These are phyloP conservation scores for Neurospora sp. DNA, from an alignment of 495 filamentous ascomycete genomes.

Conservation along the genomic window DNA sequence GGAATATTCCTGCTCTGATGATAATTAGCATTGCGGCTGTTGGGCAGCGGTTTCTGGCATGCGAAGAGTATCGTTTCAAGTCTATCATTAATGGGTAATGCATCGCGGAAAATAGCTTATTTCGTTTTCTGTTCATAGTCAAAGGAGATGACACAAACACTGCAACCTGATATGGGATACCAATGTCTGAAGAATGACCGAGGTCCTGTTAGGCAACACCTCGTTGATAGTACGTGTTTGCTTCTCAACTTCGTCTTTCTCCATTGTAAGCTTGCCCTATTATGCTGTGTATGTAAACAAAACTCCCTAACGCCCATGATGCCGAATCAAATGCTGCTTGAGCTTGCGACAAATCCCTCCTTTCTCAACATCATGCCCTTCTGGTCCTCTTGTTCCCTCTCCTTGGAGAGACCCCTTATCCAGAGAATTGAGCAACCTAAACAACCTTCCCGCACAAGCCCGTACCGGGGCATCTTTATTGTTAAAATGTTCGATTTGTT, in stretches of 20 bases:
- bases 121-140: not conserved
- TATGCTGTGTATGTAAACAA: not conserved
- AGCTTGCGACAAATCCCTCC: not conserved
- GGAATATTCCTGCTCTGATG: not conserved
- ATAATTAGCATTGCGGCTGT: not conserved
- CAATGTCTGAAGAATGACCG: not conserved
- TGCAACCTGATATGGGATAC: not conserved
- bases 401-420: not conserved
- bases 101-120: not conserved
- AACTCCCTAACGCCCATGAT: not conserved
- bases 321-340: not conserved
- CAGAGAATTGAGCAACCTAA: not conserved
- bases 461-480: slow-evolving; percentile 30
- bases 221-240: not conserved
- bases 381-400: not conserved
- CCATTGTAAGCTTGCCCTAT: not conserved
- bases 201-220: not conserved
- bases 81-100: not conserved
- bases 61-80: not conserved
- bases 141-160: not conserved
- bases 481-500: slow-evolving; percentile 42
- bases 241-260: not conserved
- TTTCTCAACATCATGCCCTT: not conserved
- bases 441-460: slow-evolving; percentile 7
- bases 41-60: not conserved